These are phyloP conservation scores for Aureobasidium sp. DNA, from an alignment of 2,329 filamentous ascomycete genomes.

Conservation along the genomic window DNA sequence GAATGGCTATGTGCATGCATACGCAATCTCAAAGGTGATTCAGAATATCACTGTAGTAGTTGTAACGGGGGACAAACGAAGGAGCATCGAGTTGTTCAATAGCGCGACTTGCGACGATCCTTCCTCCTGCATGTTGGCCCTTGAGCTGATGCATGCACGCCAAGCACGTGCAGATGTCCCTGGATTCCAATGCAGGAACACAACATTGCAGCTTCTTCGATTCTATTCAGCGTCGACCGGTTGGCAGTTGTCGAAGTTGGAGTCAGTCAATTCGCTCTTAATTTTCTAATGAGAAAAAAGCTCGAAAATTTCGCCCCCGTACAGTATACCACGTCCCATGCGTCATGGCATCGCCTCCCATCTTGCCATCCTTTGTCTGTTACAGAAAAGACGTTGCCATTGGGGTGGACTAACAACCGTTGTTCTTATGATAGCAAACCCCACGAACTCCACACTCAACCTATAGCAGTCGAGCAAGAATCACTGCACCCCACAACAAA, in stretches of 20 bases:
- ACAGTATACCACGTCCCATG: neutral
- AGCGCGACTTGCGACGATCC: slow-evolving; percentile 6
- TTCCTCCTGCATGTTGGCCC: slow-evolving; percentile 4
- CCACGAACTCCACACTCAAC: slow-evolving; percentile 3
- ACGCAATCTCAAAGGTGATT: slow-evolving; percentile 8
- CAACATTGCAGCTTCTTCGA: neutral
- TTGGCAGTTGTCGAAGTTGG: neutral
- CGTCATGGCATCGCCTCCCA: neutral
- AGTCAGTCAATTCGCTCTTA: neutral
- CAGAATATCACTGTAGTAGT: slow-evolving; percentile 15
- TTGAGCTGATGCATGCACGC: slow-evolving; percentile 6
- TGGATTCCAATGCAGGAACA: neutral
- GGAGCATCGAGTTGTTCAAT: neutral
- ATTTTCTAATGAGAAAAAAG: neutral
- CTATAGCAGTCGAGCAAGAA: neutral
- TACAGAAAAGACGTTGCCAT: slow-evolving; percentile 4
- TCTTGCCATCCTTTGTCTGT: neutral
- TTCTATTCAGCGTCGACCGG: neutral
- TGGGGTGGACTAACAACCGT: slow-evolving; percentile 10
- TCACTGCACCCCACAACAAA: neutral
- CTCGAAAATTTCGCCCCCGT: too few relatives aligned
- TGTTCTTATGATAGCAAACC: neutral
- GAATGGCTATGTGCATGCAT: slow-evolving; percentile 7
- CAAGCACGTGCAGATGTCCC: neutral
- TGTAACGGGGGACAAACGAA: neutral